phyloP scores from a whole-genome alignment of 768 basidiomycete genomes.

The Podaxis carcinomalis region DNA sequence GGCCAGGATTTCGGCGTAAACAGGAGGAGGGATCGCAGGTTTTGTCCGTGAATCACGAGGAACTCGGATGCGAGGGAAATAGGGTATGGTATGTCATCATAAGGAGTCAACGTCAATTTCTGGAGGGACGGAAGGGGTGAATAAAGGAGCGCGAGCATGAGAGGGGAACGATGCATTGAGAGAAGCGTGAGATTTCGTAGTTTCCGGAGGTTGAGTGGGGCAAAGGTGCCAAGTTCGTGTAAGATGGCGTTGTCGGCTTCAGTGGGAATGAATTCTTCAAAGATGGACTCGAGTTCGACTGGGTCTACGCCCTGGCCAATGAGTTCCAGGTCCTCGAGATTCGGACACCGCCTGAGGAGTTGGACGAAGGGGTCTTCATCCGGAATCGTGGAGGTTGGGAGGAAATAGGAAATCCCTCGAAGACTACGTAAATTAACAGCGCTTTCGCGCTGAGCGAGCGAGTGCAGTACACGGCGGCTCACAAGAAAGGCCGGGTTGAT shows the following conservation, averaged over 20 bases:
- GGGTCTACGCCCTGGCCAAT: slow-evolving; percentile 57
- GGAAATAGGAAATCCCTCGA: slow-evolving; percentile 51
- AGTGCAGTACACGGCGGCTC: slow-evolving; percentile 53
- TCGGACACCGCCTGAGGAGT: slow-evolving; percentile 49
- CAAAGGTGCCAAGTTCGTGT: slow-evolving; percentile 26
- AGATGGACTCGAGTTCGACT: slow-evolving; percentile 38
- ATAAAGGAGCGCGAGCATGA: slow-evolving; percentile 54
- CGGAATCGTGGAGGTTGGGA: slow-evolving; percentile 25
- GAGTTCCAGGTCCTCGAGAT: slow-evolving; percentile 61
- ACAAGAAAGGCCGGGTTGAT: slow-evolving; percentile 55
- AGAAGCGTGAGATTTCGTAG: slow-evolving; percentile 59
- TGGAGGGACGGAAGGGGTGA: slow-evolving; percentile 59
- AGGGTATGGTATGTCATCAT: slow-evolving; percentile 62
- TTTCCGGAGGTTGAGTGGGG: slow-evolving; percentile 48
- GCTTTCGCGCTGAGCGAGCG: slow-evolving; percentile 50
- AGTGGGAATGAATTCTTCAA: slow-evolving; percentile 2
- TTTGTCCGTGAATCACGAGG: slow-evolving; percentile 53
- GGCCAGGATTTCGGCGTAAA: slow-evolving; percentile 72
- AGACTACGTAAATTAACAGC: slow-evolving; percentile 44
- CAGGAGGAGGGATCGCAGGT: slow-evolving; percentile 58
- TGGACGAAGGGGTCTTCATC: slow-evolving; percentile 56
- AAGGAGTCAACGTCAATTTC: slow-evolving; percentile 69
- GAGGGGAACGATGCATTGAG: slow-evolving; percentile 62
- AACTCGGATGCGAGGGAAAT: slow-evolving; percentile 53
- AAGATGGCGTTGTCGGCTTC: neutral